These are phyloP conservation scores for Yamadazyma pseudoaaseri DNA, from an alignment of 1,139 yeast genomes.

Conservation along the genomic window DNA sequence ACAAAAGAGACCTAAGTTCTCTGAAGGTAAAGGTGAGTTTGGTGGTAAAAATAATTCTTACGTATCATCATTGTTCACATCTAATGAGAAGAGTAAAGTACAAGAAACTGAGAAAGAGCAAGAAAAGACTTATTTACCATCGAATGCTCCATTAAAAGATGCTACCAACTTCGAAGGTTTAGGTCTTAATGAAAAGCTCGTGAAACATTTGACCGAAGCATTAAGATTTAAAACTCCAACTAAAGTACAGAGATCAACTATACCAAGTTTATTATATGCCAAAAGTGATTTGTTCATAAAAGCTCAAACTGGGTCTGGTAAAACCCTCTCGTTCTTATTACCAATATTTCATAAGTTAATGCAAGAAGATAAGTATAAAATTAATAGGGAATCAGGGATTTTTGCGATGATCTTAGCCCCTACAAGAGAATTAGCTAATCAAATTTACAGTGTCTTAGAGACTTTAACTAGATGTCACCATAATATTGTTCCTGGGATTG, in stretches of 20 bases:
- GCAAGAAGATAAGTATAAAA: conserved; percentile 42
- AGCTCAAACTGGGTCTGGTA: conserved; percentile 97
- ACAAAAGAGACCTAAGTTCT: conserved; percentile 18
- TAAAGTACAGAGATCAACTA: conserved; percentile 75
- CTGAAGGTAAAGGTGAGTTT: conserved; percentile 45
- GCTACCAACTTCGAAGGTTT: conserved; percentile 68
- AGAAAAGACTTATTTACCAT: conserved; percentile 43
- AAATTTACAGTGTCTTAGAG: conserved; percentile 80
- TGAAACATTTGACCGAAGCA: conserved; percentile 54
- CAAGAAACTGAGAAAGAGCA: conserved; percentile 14
- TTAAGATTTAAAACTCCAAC: conserved; percentile 75
- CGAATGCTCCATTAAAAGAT: conserved; percentile 83
- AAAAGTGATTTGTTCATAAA: conserved; percentile 77
- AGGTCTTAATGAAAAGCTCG: conserved; percentile 59
- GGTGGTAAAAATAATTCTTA: conserved; percentile 58
- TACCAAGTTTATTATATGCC: conserved; percentile 62
- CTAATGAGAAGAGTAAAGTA: conserved; percentile 47
- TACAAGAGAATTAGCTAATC: conserved; percentile 92
- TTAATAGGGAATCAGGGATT: conserved; percentile 75
- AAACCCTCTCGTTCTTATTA: conserved; percentile 78
- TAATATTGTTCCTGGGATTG: conserved; percentile 85
- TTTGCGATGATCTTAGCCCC: conserved; percentile 89
- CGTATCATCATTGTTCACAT: conserved; percentile 85
- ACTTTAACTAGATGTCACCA: conserved; percentile 70
- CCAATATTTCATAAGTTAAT: conserved; percentile 79